These are phyloP conservation scores for Rhizoclosmatium globosum DNA, from an alignment of 192 early-diverging fungal genomes.

Conservation along the genomic window DNA sequence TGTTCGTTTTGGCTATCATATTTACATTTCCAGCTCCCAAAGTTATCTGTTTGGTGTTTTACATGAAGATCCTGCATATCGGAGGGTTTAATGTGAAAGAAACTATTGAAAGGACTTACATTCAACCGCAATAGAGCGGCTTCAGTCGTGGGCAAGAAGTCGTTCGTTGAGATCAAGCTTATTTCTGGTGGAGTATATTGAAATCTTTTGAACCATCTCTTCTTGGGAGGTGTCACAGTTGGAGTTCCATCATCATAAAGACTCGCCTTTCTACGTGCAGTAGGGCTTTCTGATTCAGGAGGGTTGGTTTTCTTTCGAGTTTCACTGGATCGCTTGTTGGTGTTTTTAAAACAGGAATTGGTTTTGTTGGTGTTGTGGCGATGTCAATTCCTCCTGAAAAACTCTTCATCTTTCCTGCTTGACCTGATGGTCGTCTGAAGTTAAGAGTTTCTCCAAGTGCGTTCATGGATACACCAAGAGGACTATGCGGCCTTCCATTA, in stretches of 20 bases:
- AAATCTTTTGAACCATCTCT: constrained; percentile 25
- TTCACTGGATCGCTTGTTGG: no score
- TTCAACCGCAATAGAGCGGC: constrained; percentile 9
- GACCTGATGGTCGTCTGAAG: no score
- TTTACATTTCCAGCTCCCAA: constrained; percentile 18
- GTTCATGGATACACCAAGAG: no score
- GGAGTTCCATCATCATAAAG: constrained; percentile 8
- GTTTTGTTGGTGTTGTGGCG: no score
- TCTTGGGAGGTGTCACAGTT: constrained; percentile 4
- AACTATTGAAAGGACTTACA: neutral
- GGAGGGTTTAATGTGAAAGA: neutral
- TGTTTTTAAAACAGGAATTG: no score
- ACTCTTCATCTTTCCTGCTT: no score
- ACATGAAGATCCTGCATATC: constrained; percentile 11
- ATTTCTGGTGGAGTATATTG: constrained; percentile 26
- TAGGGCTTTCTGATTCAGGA: neutral
- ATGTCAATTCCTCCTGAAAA: no score
- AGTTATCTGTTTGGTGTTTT: constrained; percentile 24
- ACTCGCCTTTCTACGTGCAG: neutral
- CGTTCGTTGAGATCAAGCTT: constrained; percentile 15
- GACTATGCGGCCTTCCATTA: no score
- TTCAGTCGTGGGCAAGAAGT: neutral
- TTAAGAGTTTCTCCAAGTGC: no score
- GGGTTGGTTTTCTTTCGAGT: no score
- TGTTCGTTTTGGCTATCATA: neutral